These are phyloP conservation scores for Dothideomycetidae sp. DNA, from an alignment of 2,329 filamentous ascomycete species.

Conservation along the genomic window DNA sequence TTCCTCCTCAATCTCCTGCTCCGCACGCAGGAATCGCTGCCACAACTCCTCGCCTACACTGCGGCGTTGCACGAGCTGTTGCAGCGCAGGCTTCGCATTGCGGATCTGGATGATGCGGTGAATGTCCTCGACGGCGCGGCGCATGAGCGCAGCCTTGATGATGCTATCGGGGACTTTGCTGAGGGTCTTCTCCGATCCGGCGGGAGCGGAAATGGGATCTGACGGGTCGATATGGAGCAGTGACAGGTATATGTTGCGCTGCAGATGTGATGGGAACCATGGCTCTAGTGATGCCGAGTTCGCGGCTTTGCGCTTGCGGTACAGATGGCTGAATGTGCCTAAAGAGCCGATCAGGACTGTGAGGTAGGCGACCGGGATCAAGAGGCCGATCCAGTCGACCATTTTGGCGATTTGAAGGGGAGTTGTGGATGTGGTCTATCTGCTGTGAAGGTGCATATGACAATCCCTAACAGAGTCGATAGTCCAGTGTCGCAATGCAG, in stretches of 20 bases:
- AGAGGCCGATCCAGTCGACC: constrained; percentile 69
- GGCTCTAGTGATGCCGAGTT: constrained; percentile 75
- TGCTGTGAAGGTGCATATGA: too few species aligned
- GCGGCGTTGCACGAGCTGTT: constrained; percentile 68
- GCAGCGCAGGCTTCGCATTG: constrained; percentile 75
- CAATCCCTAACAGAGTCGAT: too few species aligned
- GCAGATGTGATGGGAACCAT: constrained; percentile 84
- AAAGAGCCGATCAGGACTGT: constrained; percentile 75
- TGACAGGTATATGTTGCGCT: constrained; percentile 88
- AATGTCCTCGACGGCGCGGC: constrained; percentile 85
- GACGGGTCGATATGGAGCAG: constrained; percentile 62
- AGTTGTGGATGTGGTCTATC: too few species aligned
- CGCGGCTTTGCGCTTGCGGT: constrained; percentile 74
- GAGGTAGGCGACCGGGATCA: constrained; percentile 80
- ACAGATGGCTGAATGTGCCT: constrained; percentile 81
- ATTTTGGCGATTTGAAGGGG: too few species aligned
- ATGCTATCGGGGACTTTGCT: constrained; percentile 66
- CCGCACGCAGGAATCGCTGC: constrained; percentile 79
- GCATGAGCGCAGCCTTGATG: constrained; percentile 73
- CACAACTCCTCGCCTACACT: constrained; percentile 93
- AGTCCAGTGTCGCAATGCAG: too few species aligned
- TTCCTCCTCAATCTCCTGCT: constrained; percentile 97
- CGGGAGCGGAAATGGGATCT: constrained; percentile 28
- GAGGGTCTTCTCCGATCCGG: constrained; percentile 48
- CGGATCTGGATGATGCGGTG: constrained; percentile 79